Evolutionary conservation across 352 stramenopile species (phyloP).

Genomic region (Pythium dissimile): DNA sequence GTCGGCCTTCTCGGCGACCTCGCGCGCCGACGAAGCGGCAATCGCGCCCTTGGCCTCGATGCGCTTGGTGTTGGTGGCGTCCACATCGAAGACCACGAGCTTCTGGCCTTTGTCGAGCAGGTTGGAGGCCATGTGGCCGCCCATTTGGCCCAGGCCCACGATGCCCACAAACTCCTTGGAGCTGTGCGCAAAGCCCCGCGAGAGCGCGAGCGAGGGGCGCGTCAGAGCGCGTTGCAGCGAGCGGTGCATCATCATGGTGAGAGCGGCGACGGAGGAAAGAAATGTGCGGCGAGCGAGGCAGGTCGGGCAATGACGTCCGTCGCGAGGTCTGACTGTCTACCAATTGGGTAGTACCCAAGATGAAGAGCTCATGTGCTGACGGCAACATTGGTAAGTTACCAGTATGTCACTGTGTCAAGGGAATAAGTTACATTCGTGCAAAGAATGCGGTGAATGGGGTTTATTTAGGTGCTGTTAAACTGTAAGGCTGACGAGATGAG

Average conservation of each 20-base stretch:
- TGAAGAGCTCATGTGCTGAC: constrained; percentile 1
- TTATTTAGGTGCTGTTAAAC: not conserved
- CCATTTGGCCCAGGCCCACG: constrained; percentile 94
- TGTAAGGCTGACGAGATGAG: not conserved
- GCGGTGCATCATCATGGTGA: constrained; percentile 12
- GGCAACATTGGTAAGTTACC: not conserved
- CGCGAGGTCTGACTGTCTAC: not conserved
- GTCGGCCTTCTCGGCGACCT: constrained; percentile 75
- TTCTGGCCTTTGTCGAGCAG: constrained; percentile 76
- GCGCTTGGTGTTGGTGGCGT: constrained; percentile 41
- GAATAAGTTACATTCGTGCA: not conserved
- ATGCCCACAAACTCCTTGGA: constrained; percentile 71
- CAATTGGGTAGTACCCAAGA: not conserved
- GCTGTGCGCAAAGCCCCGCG: constrained; percentile 16
- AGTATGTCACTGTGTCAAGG: not conserved
- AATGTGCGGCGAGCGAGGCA: not conserved
- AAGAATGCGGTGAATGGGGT: not conserved
- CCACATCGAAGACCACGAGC: constrained; percentile 80
- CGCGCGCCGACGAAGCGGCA: constrained; percentile 46
- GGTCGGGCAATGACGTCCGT: constrained; percentile 6
- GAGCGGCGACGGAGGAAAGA: not conserved
- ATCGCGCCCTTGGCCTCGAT: constrained; percentile 53
- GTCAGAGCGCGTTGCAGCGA: constrained; percentile 1
- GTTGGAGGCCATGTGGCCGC: constrained; percentile 91
- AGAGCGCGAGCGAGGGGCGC: constrained; percentile 1